Evolutionary conservation across 495 filamentous ascomycete species (phyloP).

Genomic region (Aspergillus baeticus): DNA sequence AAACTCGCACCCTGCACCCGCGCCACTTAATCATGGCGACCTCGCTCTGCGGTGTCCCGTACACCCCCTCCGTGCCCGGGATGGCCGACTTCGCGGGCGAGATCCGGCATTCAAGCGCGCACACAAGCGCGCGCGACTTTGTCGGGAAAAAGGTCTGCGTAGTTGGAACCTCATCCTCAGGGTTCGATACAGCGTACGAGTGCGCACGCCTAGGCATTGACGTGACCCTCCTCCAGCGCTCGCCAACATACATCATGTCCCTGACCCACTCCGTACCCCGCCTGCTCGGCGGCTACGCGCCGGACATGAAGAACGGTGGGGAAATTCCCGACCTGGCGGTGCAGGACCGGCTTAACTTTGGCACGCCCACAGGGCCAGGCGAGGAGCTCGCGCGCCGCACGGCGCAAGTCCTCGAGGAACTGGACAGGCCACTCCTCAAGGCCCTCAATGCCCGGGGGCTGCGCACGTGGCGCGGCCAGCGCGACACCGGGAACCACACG

Average conservation of each 20-base stretch:
- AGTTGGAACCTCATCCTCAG: conserved; percentile 4
- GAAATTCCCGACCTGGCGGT: not conserved
- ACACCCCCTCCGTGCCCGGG: not conserved
- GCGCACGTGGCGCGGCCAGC: conserved; percentile 23
- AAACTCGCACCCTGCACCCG: conserved; percentile 40
- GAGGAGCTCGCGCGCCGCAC: conserved; percentile 2
- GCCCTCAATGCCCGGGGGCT: conserved; percentile 3
- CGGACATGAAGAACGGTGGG: not conserved
- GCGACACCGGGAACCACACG: conserved; percentile 21
- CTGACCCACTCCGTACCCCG: conserved; percentile 3
- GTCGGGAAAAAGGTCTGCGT: conserved; percentile 7
- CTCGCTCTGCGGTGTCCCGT: conserved; percentile 28
- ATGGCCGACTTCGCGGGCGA: conserved; percentile 2
- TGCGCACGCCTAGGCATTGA: conserved; percentile 3
- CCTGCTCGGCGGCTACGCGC: not conserved
- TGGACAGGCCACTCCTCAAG: not conserved
- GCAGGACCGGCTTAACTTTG: not conserved
- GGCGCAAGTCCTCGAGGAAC: not conserved
- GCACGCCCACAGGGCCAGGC: not conserved
- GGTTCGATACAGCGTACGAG: conserved; percentile 5
- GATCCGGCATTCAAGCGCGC: conserved; percentile 3
- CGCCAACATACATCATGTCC: conserved; percentile 4
- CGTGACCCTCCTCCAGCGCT: conserved; percentile 7
- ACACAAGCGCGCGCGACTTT: conserved; percentile 1
- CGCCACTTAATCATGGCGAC: conserved; percentile 37